Conservation (phyloP, 1,284 basidiomycete genomes). For the Ustilago loliicola region DNA sequence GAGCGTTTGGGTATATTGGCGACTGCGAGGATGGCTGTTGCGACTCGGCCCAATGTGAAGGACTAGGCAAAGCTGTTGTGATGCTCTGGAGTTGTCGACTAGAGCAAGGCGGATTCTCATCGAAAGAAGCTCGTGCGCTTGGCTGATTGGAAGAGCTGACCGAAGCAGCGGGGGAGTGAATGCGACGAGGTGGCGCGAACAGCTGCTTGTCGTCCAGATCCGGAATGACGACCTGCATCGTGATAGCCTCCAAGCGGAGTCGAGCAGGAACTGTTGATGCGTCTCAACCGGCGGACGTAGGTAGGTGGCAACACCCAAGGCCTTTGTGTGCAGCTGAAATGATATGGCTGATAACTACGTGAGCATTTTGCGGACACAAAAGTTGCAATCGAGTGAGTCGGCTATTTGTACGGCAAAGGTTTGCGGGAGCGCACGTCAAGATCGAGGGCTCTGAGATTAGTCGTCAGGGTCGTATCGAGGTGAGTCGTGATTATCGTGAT, state of each 20-base stretch:
- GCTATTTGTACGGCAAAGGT: neutral
- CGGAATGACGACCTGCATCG: constrained; percentile 67
- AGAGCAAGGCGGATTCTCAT: constrained; percentile 37
- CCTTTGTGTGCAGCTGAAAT: neutral
- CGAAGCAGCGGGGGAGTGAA: constrained; percentile 35
- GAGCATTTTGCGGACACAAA: neutral
- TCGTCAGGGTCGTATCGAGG: neutral
- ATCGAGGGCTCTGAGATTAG: neutral
- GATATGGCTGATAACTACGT: neutral
- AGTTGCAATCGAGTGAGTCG: neutral
- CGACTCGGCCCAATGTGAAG: constrained; percentile 23
- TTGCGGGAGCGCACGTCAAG: neutral
- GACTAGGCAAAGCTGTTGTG: constrained; percentile 16
- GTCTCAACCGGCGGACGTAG: neutral
- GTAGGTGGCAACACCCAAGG: neutral
- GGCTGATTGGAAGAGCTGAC: constrained; percentile 21
- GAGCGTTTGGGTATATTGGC: constrained; percentile 30
- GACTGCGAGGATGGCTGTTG: constrained; percentile 32
- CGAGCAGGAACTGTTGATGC: neutral
- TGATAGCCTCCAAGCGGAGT: neutral
- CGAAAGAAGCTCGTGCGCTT: constrained; percentile 25
- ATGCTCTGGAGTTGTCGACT: constrained; percentile 48
- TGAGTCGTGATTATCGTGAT: neutral
- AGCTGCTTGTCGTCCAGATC: constrained; percentile 66
- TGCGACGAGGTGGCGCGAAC: constrained; percentile 38